These are phyloP conservation scores for Microsporum canis DNA, from an alignment of 2,329 filamentous ascomycete genomes.

Conservation along the genomic window DNA sequence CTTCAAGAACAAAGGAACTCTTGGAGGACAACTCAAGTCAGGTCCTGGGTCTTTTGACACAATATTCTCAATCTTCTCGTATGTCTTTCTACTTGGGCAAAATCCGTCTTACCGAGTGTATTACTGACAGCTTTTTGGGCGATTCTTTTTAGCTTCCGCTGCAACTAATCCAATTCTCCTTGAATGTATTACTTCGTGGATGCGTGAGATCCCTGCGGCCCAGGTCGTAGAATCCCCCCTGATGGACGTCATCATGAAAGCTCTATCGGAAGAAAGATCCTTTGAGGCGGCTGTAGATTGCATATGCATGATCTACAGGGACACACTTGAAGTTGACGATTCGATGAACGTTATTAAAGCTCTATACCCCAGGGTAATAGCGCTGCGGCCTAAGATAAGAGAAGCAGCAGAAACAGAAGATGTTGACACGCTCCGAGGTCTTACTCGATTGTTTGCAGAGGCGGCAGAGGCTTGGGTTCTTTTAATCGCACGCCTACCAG, in stretches of 20 bases:
- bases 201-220: conserved; percentile 77
- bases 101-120: neutral
- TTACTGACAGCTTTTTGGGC: neutral
- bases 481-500: conserved; percentile 71
- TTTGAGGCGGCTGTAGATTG: conserved; percentile 87
- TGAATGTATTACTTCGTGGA: conserved; percentile 93
- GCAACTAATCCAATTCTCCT: conserved; percentile 80
- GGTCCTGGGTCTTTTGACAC: conserved; percentile 75
- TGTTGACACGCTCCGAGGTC: conserved; percentile 69
- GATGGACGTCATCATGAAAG: conserved; percentile 67
- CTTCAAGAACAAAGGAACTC: conserved; percentile 72
- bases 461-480: conserved; percentile 92
- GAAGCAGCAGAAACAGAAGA: conserved; percentile 71
- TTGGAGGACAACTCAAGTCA: conserved; percentile 81
- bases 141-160: conserved; percentile 48
- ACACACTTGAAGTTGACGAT: conserved; percentile 90
- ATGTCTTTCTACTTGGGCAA: conserved; percentile 20
- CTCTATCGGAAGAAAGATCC: conserved; percentile 58
- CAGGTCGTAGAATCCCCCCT: conserved; percentile 78
- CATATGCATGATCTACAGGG: conserved; percentile 78
- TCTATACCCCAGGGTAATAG: conserved; percentile 69
- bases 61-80: conserved; percentile 88
- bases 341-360: conserved; percentile 68
- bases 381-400: conserved; percentile 63
- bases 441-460: conserved; percentile 84